Percentiles rank a stretch among this genome's conserved stretches.
Evolutionary conservation across 306 rosid genomes (phyloP).

Genomic region (Rosa lucieae): DNA sequence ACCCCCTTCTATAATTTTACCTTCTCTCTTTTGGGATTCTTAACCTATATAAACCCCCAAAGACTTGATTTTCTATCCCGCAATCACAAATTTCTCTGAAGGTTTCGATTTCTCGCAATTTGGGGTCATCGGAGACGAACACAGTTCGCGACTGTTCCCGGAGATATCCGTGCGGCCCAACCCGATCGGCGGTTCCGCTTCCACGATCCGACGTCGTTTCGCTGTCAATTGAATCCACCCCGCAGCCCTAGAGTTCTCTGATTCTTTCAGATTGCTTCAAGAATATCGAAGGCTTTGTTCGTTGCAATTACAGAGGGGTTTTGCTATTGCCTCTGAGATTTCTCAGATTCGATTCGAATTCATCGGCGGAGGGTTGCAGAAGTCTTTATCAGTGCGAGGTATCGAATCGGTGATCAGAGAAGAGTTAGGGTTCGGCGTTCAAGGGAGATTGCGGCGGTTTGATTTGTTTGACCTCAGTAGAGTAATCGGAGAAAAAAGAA

Average conservation of each 20-base stretch:
- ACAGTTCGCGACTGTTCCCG: slow-evolving; percentile 25
- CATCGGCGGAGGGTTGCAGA: slow-evolving; percentile 13
- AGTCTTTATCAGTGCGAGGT: neutral
- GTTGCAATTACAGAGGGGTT: slow-evolving; percentile 18
- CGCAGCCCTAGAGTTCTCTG: slow-evolving; percentile 21
- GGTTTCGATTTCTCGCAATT: slow-evolving; percentile 9
- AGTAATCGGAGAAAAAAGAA: slow-evolving; percentile 44
- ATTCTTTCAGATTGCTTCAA: neutral
- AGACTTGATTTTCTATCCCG: slow-evolving; percentile 8
- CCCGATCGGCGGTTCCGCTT: slow-evolving; percentile 28
- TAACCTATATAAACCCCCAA: neutral
- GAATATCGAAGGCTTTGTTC: slow-evolving; percentile 4
- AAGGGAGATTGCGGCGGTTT: slow-evolving; percentile 53
- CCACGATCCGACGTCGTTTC: neutral
- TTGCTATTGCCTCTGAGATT: slow-evolving; percentile 26
- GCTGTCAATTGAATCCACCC: neutral
- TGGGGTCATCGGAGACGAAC: neutral
- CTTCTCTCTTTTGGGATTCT: neutral
- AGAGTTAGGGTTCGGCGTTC: neutral
- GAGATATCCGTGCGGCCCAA: slow-evolving; percentile 20
- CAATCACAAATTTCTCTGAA: neutral
- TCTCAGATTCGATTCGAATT: slow-evolving; percentile 12
- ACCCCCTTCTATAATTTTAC: no score
- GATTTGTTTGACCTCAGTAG: slow-evolving; percentile 58
- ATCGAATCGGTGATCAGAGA: slow-evolving; percentile 20